Percentiles rank a stretch among this genome's conserved stretches.
Conservation (phyloP, 495 filamentous ascomycete genomes). For the Clohesyomyces aquaticus region DNA sequence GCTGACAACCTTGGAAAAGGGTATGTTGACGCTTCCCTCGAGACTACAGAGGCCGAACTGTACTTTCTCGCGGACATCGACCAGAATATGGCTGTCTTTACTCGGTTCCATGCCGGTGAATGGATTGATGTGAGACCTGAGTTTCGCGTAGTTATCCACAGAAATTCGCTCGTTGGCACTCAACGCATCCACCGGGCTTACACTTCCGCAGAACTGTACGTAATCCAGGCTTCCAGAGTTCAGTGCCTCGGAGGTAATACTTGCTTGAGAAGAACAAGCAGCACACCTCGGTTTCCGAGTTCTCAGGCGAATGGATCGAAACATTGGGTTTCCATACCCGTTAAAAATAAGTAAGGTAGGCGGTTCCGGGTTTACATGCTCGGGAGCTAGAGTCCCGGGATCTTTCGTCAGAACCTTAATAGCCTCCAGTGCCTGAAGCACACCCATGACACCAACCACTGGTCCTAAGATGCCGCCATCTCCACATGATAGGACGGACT, state of each 20-base stretch:
- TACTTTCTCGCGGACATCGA: slow-evolving; percentile 82
- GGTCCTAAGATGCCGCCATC: slow-evolving; percentile 92
- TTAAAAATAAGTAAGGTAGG: slow-evolving; percentile 74
- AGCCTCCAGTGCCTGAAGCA: slow-evolving; percentile 85
- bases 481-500: slow-evolving; percentile 77
- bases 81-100: slow-evolving; percentile 54
- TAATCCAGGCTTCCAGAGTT: slow-evolving; percentile 71
- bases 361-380: slow-evolving; percentile 30
- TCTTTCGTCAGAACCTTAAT: slow-evolving; percentile 72
- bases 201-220: slow-evolving; percentile 73
- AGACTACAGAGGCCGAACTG: slow-evolving; percentile 84
- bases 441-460: slow-evolving; percentile 92
- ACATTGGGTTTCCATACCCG: slow-evolving; percentile 66
- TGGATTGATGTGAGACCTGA: slow-evolving; percentile 24
- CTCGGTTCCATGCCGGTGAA: slow-evolving; percentile 30
- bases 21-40: slow-evolving; percentile 74
- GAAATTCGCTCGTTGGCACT: slow-evolving; percentile 64
- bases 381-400: neutral
- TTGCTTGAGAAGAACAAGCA: slow-evolving; percentile 68
- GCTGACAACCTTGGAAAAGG: slow-evolving; percentile 56
- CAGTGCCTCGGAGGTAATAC: slow-evolving; percentile 65
- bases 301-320: slow-evolving; percentile 74
- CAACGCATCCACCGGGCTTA: slow-evolving; percentile 56
- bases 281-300: slow-evolving; percentile 68
- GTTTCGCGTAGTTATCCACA: slow-evolving; percentile 55